Conservation (phyloP, 305 asterid genomes). For the Rubia peregrina region DNA sequence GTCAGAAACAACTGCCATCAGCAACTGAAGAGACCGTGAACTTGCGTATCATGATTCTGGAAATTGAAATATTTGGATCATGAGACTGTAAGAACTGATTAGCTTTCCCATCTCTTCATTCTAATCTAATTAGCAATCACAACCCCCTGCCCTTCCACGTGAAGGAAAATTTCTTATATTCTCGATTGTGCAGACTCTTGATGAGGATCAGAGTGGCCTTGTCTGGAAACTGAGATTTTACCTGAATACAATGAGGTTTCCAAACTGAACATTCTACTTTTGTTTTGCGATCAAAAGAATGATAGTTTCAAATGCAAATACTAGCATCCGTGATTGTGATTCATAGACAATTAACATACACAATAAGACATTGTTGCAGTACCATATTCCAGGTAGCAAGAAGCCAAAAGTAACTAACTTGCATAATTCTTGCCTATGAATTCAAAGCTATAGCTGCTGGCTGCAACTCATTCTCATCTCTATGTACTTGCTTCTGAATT, state of each 20-base stretch:
- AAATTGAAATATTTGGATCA: too few species aligned
- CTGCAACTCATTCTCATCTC: not conserved
- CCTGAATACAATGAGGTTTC: too few species aligned
- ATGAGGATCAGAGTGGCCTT: not conserved
- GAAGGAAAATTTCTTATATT: too few species aligned
- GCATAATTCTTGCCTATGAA: not conserved
- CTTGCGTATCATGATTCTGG: too few species aligned
- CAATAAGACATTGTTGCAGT: conserved; percentile 1
- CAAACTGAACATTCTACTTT: not conserved
- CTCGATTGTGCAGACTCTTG: too few species aligned
- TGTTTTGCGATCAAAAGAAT: not conserved
- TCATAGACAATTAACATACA: not conserved
- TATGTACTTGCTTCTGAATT: not conserved
- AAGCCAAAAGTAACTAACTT: not conserved
- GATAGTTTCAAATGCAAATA: not conserved
- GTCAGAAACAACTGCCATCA: too few species aligned
- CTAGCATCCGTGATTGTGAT: too few species aligned
- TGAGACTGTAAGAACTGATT: too few species aligned
- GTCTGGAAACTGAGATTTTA: not conserved
- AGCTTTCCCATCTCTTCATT: too few species aligned
- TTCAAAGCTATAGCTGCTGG: not conserved
- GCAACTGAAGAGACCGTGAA: too few species aligned
- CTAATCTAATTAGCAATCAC: too few species aligned
- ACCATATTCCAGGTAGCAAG: conserved; percentile 4
- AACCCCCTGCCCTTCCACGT: too few species aligned